Conservation (phyloP, 202 grass and related monocot species). For the Carex sylvatica region DNA sequence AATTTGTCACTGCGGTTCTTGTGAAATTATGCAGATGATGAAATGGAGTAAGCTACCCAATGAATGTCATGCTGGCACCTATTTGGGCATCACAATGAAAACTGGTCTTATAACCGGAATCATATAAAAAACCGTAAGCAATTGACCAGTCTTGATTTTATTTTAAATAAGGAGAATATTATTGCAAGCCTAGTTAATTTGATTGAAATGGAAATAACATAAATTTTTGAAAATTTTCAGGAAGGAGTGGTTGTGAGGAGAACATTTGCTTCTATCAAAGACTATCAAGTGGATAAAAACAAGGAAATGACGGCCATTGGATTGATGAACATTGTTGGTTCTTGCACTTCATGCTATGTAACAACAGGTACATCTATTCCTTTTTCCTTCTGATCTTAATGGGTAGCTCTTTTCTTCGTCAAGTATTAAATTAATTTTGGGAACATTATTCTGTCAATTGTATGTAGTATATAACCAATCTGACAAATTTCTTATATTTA, state of each 20-base stretch:
- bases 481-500: neutral
- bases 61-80: constrained; percentile 29
- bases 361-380: constrained; percentile 51
- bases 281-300: constrained; percentile 94
- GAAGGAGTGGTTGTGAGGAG: constrained; percentile 91
- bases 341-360: constrained; percentile 94
- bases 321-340: constrained; percentile 90
- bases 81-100: constrained; percentile 63
- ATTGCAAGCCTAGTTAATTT: neutral
- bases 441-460: neutral
- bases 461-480: neutral
- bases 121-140: constrained; percentile 75
- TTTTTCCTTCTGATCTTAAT: neutral
- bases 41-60: no score
- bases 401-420: no score
- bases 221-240: constrained; percentile 29
- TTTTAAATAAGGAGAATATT: neutral
- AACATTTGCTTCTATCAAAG: constrained; percentile 81
- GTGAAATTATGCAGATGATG: neutral
- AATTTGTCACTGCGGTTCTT: neutral
- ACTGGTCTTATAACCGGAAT: constrained; percentile 80
- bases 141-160: neutral
- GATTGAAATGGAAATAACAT: neutral
- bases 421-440: neutral
- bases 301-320: constrained; percentile 99